Evolutionary conservation across 1,284 basidiomycete genomes (phyloP), one percentile per base, ranked within the genome.

Genomic region (Trichosporon sp.): DNA sequence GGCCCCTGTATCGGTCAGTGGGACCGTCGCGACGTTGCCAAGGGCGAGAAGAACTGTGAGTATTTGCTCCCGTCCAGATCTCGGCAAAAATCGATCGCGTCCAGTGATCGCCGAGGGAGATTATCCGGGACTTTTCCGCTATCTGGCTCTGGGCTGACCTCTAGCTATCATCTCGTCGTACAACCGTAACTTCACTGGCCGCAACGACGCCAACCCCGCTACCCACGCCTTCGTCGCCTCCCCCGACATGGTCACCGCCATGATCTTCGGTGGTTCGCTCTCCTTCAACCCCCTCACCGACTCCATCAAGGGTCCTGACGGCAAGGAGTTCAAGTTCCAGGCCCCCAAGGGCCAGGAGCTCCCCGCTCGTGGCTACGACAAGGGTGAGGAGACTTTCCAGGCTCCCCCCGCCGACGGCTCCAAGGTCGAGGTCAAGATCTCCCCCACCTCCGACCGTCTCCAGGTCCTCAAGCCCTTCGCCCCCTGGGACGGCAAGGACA

Each of bases 1-100:
- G 96, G 96, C 74, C 96, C 95, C 80, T 98, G 96, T 86, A 98
- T 99, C 77, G 97, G 96, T 80, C 96, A 99, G 85, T 99, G 97
- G 97, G 95, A 99, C 86, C 89, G 96, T 81, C 86, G 89, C 77
- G 97, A 99, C 80, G 92, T 98, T 70, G 91, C 92, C 88, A 99
- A 95, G 89, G 96, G 96, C 80, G 92, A 92, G 78, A 87, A 89
- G 80, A 99, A 99, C 90, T 95, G 56, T 60, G 27, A 31, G 56
- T 60, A 23, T 31, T 27, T 27, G 53, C 25, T 6, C 11, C 29
- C 25, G 53, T 13, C 31, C 27, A 31, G 53, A 18, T 25, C 15
- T 25, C 25, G n/a, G n/a, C n/a, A 8, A 15, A 13, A 27, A 29
- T 11, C 53, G 53, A 58, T 6, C 12, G n/a, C 53, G 53, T 8